Percentiles rank a stretch among this genome's conserved stretches.
Conservation (phyloP, 805 yeast species). For the Kodamaea lidongshanica region DNA sequence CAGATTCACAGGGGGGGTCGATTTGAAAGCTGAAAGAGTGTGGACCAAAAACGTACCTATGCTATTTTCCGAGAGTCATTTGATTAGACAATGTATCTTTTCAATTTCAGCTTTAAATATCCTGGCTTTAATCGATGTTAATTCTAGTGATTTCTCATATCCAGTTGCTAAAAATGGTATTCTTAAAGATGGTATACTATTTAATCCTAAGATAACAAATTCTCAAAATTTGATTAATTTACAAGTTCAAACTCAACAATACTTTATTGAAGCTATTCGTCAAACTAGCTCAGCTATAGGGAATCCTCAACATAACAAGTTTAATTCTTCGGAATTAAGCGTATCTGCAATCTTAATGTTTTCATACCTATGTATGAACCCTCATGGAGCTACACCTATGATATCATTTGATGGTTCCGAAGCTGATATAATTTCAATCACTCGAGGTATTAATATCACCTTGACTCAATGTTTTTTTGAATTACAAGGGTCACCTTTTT, state of each 20-base stretch:
- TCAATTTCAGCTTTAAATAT: slow-evolving; percentile 21
- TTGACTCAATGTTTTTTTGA: neutral
- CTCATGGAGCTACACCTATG: slow-evolving; percentile 24
- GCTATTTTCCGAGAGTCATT: slow-evolving; percentile 18
- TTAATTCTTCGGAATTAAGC: slow-evolving; percentile 12
- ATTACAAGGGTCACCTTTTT: slow-evolving; percentile 1
- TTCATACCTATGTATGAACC: slow-evolving; percentile 28
- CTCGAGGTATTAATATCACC: slow-evolving; percentile 13
- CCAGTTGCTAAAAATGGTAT: neutral
- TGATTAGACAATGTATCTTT: slow-evolving; percentile 22
- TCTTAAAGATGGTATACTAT: neutral
- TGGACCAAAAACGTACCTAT: slow-evolving; percentile 25
- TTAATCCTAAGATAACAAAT: slow-evolving; percentile 2
- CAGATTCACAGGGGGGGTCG: slow-evolving; percentile 20
- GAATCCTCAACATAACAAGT: no score
- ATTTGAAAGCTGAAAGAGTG: slow-evolving; percentile 14
- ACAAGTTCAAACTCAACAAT: slow-evolving; percentile 16
- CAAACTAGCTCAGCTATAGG: slow-evolving; percentile 9
- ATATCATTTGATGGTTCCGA: slow-evolving; percentile 17
- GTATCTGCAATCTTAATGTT: slow-evolving; percentile 19
- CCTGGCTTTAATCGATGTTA: slow-evolving; percentile 19
- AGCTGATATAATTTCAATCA: slow-evolving; percentile 18
- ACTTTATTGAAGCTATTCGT: slow-evolving; percentile 16
- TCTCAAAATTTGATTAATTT: slow-evolving; percentile 10
- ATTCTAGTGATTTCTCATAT: slow-evolving; percentile 1